Evolutionary conservation across 352 stramenopile genomes (phyloP).

Genomic region (Pythium rhizo-oryzae): DNA sequence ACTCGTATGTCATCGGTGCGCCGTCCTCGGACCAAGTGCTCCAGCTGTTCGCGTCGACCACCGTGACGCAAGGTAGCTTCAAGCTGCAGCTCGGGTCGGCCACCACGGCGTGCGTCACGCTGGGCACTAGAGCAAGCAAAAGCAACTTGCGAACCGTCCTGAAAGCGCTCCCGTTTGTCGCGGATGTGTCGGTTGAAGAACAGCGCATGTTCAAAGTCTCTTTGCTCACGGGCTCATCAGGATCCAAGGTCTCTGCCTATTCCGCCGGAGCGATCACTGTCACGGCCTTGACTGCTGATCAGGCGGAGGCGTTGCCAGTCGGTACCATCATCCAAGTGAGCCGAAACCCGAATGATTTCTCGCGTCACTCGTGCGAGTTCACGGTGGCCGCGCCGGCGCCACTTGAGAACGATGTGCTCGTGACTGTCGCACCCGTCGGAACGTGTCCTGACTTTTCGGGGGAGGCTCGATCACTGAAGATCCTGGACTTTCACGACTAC

Average conservation of each 20-base stretch:
- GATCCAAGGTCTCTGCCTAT: conserved; percentile 52
- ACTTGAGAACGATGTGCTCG: conserved; percentile 16
- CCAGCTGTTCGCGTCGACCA: conserved; percentile 69
- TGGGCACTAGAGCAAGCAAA: conserved; percentile 32
- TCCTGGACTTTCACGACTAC: conserved; percentile 75
- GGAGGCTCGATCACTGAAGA: conserved; percentile 50
- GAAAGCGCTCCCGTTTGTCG: conserved; percentile 46
- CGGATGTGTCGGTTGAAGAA: conserved; percentile 46
- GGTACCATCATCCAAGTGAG: conserved; percentile 68
- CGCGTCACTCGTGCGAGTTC: conserved; percentile 66
- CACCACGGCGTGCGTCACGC: conserved; percentile 54
- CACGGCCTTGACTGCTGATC: conserved; percentile 33
- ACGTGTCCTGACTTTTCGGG: conserved; percentile 46
- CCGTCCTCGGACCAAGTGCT: conserved; percentile 67
- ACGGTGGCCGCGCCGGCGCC: conserved; percentile 25
- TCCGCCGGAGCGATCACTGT: conserved; percentile 39
- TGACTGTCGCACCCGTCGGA: conserved; percentile 38
- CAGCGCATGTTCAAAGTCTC: conserved; percentile 64
- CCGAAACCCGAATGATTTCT: conserved; percentile 73
- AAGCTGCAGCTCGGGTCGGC: conserved; percentile 55
- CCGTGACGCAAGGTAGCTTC: conserved; percentile 56
- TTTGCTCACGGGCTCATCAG: conserved; percentile 41
- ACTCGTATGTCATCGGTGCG: conserved; percentile 66
- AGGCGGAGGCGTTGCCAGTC: conserved; percentile 36
- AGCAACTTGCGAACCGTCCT: conserved; percentile 45